Conservation (phyloP, 371 early-diverging fungal species). For the Fennellomyces sp. region DNA sequence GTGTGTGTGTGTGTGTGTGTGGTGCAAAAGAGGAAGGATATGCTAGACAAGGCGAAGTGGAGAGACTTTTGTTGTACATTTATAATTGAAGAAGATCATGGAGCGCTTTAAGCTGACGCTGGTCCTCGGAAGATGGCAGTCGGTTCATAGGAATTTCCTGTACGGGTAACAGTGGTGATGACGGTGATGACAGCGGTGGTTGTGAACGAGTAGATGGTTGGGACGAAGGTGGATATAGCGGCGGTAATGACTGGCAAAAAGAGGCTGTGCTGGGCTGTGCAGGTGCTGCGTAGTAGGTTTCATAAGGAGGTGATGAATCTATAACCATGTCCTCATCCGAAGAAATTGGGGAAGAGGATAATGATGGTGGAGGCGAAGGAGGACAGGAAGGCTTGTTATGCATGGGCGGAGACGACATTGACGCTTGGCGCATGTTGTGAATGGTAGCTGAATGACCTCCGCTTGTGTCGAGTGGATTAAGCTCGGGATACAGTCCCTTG, state of each 20-base stretch:
- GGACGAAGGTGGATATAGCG: background rate
- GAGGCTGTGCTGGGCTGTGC: constrained; percentile 8
- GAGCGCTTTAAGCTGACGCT: constrained; percentile 45
- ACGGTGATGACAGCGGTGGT: constrained; percentile 6
- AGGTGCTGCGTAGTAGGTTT: constrained; percentile 5
- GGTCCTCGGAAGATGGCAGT: constrained; percentile 50
- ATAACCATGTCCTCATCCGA: constrained; percentile 10
- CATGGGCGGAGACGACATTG: constrained; percentile 2
- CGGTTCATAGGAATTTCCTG: constrained; percentile 52
- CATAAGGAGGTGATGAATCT: constrained; percentile 3
- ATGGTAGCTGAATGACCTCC: constrained; percentile 50
- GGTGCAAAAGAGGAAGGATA: background rate
- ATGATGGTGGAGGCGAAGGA: constrained; percentile 10
- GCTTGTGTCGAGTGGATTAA: constrained; percentile 50
- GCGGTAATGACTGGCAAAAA: background rate
- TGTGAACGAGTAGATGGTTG: background rate
- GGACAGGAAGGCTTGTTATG: background rate
- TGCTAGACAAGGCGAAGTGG: background rate
- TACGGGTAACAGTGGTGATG: constrained; percentile 21
- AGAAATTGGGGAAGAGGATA: background rate
- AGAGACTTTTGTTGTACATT: background rate
- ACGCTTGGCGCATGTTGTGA: constrained; percentile 37
- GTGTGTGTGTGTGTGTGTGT: constrained; percentile 1
- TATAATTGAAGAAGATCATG: constrained; percentile 16
- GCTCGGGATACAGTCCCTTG: constrained; percentile 68